Base-by-base conservation (phyloP, 2,329 filamentous ascomycete species). In the Fusarium citri region DNA sequence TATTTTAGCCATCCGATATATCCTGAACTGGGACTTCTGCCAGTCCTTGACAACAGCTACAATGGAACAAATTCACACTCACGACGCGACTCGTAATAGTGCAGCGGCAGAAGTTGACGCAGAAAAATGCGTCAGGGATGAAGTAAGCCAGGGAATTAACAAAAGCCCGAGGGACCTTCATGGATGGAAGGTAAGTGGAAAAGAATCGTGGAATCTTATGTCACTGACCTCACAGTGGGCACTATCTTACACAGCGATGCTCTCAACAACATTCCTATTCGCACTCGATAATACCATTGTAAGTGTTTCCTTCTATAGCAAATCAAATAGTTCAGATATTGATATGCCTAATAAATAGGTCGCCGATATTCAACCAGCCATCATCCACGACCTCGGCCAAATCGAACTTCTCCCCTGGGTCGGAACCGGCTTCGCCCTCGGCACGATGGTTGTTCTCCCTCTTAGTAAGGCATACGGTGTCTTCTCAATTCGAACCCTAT, bases 371-470 rank as follows among this genome's bases (percentile, higher is more conserved):
- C 57, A 59, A 3, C 51, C 51, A 0, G 45, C 30, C 11, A 57
- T 59, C 6, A 25, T 57, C 6, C 37, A 45, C 0, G 30, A 57
- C 0, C 37, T 59, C 1, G 7, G 10, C 1, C 41, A 41, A 6
- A 53, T 59, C 10, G n/a, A 59, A 11, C 41, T 59, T 1, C 37
- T 59, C 14, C 20, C 57, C 3, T 59, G 57, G 57, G 45, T 59
- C 1, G 57, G 57, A 5, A 57, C 57, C 0, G 57, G 57, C 0
- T 59, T 59, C 2, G 51, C 51, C 0, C 57, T 59, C 5, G 57
- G 57, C 0, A 57, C 57, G 14, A 57, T 59, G 51, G 37, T 30
- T 0, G 55, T 59, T 5, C 11, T 57, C 2, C 51, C 55, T 0
- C 37, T 42, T 5, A 42, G 51, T 1, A 47, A 57, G 8, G 25